These are phyloP conservation scores for Psidium guajava DNA, from an alignment of 345 rosid species.

Conservation along the genomic window DNA sequence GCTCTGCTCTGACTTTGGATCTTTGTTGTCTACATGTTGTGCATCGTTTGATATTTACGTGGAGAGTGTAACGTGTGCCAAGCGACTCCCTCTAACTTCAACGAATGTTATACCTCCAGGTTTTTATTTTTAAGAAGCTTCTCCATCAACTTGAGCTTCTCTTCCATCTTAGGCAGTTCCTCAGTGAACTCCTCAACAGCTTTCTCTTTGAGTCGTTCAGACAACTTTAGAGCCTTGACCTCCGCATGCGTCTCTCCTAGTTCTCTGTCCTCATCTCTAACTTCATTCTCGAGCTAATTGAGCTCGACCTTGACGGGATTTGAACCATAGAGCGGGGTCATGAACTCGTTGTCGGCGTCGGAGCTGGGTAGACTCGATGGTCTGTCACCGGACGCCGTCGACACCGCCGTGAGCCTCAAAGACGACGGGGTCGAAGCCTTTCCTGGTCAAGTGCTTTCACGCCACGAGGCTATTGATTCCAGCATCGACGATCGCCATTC, in stretches of 20 bases:
- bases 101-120: too few relatives aligned
- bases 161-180: too few relatives aligned
- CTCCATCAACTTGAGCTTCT: too few relatives aligned
- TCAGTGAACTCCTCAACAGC: slow-evolving; percentile 99
- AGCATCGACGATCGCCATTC: slow-evolving; percentile 24
- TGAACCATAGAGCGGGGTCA: slow-evolving; percentile 81
- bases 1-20: too few relatives aligned
- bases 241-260: slow-evolving; percentile 82
- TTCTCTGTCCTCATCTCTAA: slow-evolving; percentile 96
- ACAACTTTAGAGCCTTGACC: slow-evolving; percentile 72
- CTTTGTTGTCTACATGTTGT: too few relatives aligned
- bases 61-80: too few relatives aligned
- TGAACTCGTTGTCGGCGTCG: slow-evolving; percentile 90
- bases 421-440: slow-evolving; percentile 15
- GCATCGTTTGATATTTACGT: too few relatives aligned
- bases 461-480: slow-evolving; percentile 35
- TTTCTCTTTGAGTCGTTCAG: slow-evolving; percentile 82
- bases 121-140: too few relatives aligned
- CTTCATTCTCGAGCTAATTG: slow-evolving; percentile 92
- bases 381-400: slow-evolving; percentile 25
- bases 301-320: slow-evolving; percentile 97
- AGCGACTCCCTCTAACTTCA: too few relatives aligned
- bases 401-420: slow-evolving; percentile 13
- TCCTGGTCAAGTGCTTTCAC: slow-evolving; percentile 17
- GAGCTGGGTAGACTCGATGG: slow-evolving; percentile 50